Evolutionary conservation across 257 asterid genomes (phyloP).

Genomic region (Prunella vulgaris): DNA sequence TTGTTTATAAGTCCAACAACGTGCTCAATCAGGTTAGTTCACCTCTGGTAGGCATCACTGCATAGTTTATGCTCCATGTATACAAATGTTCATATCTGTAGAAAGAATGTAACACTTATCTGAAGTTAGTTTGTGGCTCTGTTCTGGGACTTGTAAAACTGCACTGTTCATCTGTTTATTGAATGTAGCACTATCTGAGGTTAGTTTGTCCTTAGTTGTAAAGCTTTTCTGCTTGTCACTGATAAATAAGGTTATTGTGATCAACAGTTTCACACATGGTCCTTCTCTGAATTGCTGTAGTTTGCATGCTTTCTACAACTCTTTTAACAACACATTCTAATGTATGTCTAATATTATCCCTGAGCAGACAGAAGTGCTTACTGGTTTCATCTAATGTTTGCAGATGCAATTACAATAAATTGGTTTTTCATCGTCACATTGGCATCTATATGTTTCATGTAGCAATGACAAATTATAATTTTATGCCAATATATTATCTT

Average conservation of each 20-base stretch:
- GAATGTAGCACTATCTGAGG: not conserved
- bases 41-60: not conserved
- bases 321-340: not conserved
- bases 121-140: not conserved
- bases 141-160: not conserved
- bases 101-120: not conserved
- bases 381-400: not conserved
- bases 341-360: not conserved
- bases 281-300: not conserved
- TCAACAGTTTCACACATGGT: not conserved
- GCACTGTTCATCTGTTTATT: not conserved
- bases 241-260: not conserved
- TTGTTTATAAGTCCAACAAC: constrained; percentile 67
- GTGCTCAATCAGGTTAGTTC: constrained; percentile 68
- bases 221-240: not conserved
- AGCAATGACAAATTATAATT: not conserved
- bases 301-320: not conserved
- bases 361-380: not conserved
- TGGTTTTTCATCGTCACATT: not conserved
- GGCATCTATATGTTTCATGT: not conserved
- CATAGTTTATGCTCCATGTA: not conserved
- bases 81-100: not conserved
- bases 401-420: not conserved
- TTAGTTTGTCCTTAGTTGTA: not conserved
- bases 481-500: not conserved